Conservation (phyloP, 768 basidiomycete species). For the Russula earlei region DNA sequence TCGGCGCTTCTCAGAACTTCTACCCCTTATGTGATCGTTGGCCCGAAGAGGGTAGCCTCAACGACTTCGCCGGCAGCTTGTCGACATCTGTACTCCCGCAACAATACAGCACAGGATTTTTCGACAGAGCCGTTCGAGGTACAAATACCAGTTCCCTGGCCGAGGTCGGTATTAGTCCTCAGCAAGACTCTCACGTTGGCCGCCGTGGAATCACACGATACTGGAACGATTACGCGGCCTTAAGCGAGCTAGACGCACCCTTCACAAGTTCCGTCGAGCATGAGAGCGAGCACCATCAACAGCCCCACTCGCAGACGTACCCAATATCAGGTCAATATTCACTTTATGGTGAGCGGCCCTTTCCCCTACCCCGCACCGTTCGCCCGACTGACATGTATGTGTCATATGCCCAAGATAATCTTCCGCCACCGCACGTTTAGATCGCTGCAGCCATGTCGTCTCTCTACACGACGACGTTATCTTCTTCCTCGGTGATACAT, state of each 20-base stretch:
- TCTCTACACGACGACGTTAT: neutral
- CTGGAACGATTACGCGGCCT: constrained; percentile 30
- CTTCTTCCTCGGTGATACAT: neutral
- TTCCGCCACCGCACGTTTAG: constrained; percentile 1
- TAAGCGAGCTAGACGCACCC: constrained; percentile 28
- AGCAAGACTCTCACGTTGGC: neutral
- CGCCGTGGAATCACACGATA: constrained; percentile 28
- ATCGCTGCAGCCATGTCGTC: neutral
- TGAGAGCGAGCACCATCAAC: constrained; percentile 8
- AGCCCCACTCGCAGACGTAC: constrained; percentile 10
- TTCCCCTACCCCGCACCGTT: neutral
- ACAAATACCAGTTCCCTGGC: neutral
- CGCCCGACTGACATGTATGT: neutral
- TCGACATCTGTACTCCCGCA: constrained; percentile 70
- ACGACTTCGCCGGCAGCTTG: constrained; percentile 36
- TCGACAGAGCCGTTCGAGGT: constrained; percentile 35
- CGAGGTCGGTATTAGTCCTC: neutral
- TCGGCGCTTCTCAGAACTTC: constrained; percentile 19
- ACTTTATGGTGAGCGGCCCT: constrained; percentile 14
- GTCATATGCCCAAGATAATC: neutral
- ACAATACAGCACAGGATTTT: constrained; percentile 63
- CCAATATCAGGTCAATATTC: constrained; percentile 16
- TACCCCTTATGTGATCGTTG: constrained; percentile 38
- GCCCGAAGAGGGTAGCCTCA: constrained; percentile 26
- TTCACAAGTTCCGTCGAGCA: constrained; percentile 20